Evolutionary conservation across 1,284 basidiomycete species (phyloP).

Genomic region (Boletus smithii): DNA sequence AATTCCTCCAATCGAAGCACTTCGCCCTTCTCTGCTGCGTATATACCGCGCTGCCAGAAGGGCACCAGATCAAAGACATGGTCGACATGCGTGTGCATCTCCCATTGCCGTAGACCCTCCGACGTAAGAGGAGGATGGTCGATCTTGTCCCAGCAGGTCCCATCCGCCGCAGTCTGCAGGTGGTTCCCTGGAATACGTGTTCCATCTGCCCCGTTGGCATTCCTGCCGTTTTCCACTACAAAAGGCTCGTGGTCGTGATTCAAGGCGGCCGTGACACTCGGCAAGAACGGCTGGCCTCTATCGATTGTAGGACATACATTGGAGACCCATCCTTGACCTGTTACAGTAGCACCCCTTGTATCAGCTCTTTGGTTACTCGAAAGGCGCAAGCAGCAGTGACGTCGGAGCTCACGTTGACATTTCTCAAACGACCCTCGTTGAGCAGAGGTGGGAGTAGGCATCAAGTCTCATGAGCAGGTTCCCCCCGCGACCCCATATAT

Average conservation of each 20-base stretch:
- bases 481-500: slow-evolving; percentile 19
- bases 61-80: slow-evolving; percentile 45
- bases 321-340: slow-evolving; percentile 26
- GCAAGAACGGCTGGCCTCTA: slow-evolving; percentile 16
- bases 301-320: slow-evolving; percentile 15
- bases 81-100: slow-evolving; percentile 50
- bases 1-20: slow-evolving; percentile 49
- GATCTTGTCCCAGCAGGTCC: slow-evolving; percentile 21
- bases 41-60: slow-evolving; percentile 54
- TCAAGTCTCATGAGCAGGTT: slow-evolving; percentile 15
- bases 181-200: background rate
- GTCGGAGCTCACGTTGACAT: slow-evolving; percentile 24
- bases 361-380: slow-evolving; percentile 4
- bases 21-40: slow-evolving; percentile 49
- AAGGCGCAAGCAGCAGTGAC: background rate
- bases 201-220: background rate
- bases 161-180: slow-evolving; percentile 16
- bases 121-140: slow-evolving; percentile 31
- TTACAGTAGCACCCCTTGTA: background rate
- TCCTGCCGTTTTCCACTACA: slow-evolving; percentile 21
- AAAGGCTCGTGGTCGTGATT: slow-evolving; percentile 24
- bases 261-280: slow-evolving; percentile 19
- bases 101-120: slow-evolving; percentile 45
- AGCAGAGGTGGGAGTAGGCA: slow-evolving; percentile 22
- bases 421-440: slow-evolving; percentile 23